phyloP scores from a whole-genome alignment of 495 filamentous ascomycete species.

The Penicillium robsamsonii region DNA sequence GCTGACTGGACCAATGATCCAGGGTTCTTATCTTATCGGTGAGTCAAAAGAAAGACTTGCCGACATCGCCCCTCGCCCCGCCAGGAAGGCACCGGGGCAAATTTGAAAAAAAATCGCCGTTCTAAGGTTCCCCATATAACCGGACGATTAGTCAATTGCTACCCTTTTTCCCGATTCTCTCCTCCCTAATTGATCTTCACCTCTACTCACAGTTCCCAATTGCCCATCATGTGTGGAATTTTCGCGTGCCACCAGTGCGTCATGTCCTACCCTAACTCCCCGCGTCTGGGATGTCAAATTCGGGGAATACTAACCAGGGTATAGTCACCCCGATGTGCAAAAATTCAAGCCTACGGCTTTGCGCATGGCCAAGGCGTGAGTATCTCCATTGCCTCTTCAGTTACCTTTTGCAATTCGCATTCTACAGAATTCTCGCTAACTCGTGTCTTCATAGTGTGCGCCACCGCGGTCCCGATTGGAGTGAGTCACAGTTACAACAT shows the following conservation, averaged over 20 bases:
- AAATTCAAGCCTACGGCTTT: conserved; percentile 96
- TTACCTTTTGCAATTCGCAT: conserved; percentile 28
- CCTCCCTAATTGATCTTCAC: conserved; percentile 15
- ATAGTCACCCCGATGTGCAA: conserved; percentile 89
- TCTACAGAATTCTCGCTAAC: conserved; percentile 35
- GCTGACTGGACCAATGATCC: not conserved
- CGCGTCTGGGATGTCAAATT: conserved; percentile 8
- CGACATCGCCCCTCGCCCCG: conserved; percentile 47
- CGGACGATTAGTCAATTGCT: conserved; percentile 24
- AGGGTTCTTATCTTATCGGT: conserved; percentile 48
- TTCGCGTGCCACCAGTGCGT: conserved; percentile 90
- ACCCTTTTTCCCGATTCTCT: conserved; percentile 9
- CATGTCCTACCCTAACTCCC: conserved; percentile 13
- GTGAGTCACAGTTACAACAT: conserved; percentile 56
- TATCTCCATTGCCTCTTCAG: conserved; percentile 16
- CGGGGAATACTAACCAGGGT: conserved; percentile 24
- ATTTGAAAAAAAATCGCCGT: conserved; percentile 36
- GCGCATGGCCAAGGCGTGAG: conserved; percentile 93
- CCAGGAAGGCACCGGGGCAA: conserved; percentile 16
- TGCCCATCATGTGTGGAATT: conserved; percentile 68
- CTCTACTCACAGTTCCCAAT: conserved; percentile 22
- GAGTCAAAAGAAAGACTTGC: conserved; percentile 38
- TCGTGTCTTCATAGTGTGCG: conserved; percentile 61
- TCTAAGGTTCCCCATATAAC: conserved; percentile 14
- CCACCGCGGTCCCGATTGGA: conserved; percentile 98